Base-by-base conservation (phyloP, 2,329 filamentous ascomycete species). In the Botrytis elliptica region DNA sequence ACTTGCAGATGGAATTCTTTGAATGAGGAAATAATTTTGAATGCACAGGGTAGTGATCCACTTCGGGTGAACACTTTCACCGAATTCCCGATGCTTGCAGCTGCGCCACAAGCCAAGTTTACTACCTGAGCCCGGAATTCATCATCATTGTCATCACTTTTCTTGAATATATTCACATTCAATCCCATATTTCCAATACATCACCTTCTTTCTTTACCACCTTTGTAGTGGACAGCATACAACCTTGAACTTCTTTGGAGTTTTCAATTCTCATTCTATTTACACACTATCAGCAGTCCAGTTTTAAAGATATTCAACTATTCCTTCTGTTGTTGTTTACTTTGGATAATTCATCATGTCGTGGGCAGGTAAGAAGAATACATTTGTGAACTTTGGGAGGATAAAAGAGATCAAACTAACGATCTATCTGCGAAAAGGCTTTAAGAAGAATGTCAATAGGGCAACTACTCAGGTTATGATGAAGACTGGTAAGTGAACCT, bases 381-480 rank as follows among this genome's bases (percentile, higher is more conserved):
- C 42, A 70, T 72, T 42, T 73, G 74, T 79, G 80, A 79, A 79
- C 80, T 81, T 29, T 46, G 49, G 10, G 20, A 68, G 52, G n/a
- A 80, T 42, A 29, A 46, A 59, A 38, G 16, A 46, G 44, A 20
- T n/a, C n/a, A 46, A 33, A 20, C 71, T 72, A 49, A 72, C 25
- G 12, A 52, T 65, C 4, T 40, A 16, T 22, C 2, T 25, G 22
- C 36, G 12, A 60, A 49, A 60, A 92, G 92, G 92, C 77, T 95
- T 94, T 86, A 94, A 96, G 86, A 97, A 97, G 84, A 97, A 97
- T 90, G 95, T 98, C 86, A 95, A 96, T 87, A 94, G 96, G 86
- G 95, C 95, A 80, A 98, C 95, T 84, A 99, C 97, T 85, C 95
- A 98, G 91, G 95, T 98, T 76, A 98, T 99, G 94, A 98, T 99